Percentiles rank a stretch among this genome's conserved stretches.
Evolutionary conservation across 768 basidiomycete genomes (phyloP).

Genomic region (Psilocybe tampanensis): DNA sequence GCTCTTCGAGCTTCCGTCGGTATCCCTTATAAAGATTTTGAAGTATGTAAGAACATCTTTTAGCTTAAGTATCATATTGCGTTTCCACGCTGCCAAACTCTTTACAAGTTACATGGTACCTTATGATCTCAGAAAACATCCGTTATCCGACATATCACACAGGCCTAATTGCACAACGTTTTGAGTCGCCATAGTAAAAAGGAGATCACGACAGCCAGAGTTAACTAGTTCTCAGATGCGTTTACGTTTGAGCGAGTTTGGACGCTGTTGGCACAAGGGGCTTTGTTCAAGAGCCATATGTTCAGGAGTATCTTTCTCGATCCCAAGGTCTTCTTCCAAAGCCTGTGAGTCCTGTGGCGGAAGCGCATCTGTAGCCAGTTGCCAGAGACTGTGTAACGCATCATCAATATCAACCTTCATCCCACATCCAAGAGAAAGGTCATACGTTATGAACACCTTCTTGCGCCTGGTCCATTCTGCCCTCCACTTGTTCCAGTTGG

Average conservation of each 20-base stretch:
- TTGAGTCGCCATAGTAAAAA: too few species aligned
- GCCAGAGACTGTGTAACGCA: conserved; percentile 64
- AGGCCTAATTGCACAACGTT: too few species aligned
- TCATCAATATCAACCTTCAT: not conserved
- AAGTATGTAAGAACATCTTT: not conserved
- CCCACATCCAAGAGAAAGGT: not conserved
- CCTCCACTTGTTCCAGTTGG: conserved; percentile 80
- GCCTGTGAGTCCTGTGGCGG: conserved; percentile 62
- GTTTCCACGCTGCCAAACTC: not conserved
- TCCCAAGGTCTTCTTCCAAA: conserved; percentile 80
- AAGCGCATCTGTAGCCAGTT: conserved; percentile 66
- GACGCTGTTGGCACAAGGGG: conserved; percentile 50
- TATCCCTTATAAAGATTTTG: not conserved
- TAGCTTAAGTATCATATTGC: not conserved
- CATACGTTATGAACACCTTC: conserved; percentile 73
- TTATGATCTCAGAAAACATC: not conserved
- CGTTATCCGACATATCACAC: too few species aligned
- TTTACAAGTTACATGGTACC: not conserved
- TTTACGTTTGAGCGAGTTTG: conserved; percentile 53
- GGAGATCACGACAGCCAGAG: too few species aligned
- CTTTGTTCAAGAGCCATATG: conserved; percentile 67
- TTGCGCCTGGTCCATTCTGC: conserved; percentile 77
- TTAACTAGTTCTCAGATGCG: too few species aligned
- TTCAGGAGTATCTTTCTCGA: conserved; percentile 77
- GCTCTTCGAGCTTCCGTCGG: not conserved